Percentiles rank a stretch among this genome's conserved stretches.
These are phyloP conservation scores for Aphanomyces stellatus DNA, from an alignment of 352 stramenopile species.

Conservation along the genomic window DNA sequence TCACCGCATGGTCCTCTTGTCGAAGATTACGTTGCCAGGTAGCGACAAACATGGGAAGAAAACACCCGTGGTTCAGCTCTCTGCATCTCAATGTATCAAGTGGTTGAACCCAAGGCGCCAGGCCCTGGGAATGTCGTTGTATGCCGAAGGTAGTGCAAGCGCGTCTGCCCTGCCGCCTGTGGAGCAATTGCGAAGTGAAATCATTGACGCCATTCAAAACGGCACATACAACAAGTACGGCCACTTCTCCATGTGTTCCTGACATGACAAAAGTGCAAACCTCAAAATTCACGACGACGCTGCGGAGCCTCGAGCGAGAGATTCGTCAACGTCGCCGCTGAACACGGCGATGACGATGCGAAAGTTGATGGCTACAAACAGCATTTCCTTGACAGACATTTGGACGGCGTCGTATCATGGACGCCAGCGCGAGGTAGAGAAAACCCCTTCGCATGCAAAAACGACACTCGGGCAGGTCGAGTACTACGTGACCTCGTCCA, in stretches of 20 bases:
- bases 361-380: not conserved
- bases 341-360: not conserved
- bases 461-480: too few relatives aligned
- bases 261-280: too few relatives aligned
- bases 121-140: not conserved
- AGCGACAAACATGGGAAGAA: not conserved
- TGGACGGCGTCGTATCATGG: slow-evolving; percentile 9
- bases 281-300: not conserved
- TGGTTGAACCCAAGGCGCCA: slow-evolving; percentile 5
- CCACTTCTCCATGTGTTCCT: too few relatives aligned
- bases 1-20: slow-evolving; percentile 1
- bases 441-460: not conserved
- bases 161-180: not conserved
- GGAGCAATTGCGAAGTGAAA: slow-evolving; percentile 5
- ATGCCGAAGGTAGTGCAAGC: not conserved
- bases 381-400: not conserved
- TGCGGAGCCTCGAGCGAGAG: not conserved
- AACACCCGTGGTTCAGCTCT: not conserved
- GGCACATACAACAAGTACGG: not conserved
- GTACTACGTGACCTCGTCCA: not conserved
- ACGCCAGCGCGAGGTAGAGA: not conserved
- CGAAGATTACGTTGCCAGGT: slow-evolving; percentile 1
- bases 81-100: not conserved
- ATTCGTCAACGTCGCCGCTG: not conserved
- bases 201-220: slow-evolving; percentile 17